phyloP scores from a whole-genome alignment of 2,329 filamentous ascomycete genomes.

The Nemania serpens region DNA sequence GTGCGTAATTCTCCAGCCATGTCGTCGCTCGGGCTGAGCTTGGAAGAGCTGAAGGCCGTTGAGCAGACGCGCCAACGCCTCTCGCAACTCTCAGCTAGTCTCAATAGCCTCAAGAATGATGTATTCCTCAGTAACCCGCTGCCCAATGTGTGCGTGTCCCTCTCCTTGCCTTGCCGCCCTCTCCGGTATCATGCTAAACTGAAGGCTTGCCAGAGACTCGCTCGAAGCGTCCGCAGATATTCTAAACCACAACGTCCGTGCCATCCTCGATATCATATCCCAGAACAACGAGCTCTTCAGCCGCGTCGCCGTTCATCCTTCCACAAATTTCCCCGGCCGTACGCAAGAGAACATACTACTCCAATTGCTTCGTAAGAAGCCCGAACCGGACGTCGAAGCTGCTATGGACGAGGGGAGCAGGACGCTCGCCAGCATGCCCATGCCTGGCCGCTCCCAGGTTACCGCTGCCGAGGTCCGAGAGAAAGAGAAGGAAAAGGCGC shows the following conservation, averaged over 20 bases:
- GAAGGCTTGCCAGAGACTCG: conserved; percentile 59
- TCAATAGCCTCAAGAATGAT: conserved; percentile 65
- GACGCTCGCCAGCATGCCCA: conserved; percentile 36
- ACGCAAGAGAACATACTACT: conserved; percentile 69
- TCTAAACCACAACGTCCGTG: conserved; percentile 70
- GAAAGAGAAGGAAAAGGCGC: conserved; percentile 45
- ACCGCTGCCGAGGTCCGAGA: conserved; percentile 25
- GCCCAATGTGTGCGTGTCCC: conserved; percentile 62
- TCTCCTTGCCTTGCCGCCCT: background rate
- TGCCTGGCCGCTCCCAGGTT: background rate
- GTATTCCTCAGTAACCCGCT: conserved; percentile 67
- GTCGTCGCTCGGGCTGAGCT: conserved; percentile 55
- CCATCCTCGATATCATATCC: conserved; percentile 67
- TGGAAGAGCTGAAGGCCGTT: conserved; percentile 68
- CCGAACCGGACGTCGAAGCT: conserved; percentile 77
- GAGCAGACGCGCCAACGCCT: conserved; percentile 73
- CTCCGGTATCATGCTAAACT: conserved; percentile 1
- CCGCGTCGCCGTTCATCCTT: conserved; percentile 74
- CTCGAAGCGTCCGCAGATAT: conserved; percentile 74
- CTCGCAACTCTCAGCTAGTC: conserved; percentile 69
- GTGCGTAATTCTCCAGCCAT: conserved; percentile 28
- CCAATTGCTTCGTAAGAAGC: conserved; percentile 79
- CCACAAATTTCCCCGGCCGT: conserved; percentile 73
- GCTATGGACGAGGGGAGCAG: conserved; percentile 69
- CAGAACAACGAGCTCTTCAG: conserved; percentile 70